Evolutionary conservation across 1,284 basidiomycete species (phyloP).

Genomic region (Macrocystidia cucumis): DNA sequence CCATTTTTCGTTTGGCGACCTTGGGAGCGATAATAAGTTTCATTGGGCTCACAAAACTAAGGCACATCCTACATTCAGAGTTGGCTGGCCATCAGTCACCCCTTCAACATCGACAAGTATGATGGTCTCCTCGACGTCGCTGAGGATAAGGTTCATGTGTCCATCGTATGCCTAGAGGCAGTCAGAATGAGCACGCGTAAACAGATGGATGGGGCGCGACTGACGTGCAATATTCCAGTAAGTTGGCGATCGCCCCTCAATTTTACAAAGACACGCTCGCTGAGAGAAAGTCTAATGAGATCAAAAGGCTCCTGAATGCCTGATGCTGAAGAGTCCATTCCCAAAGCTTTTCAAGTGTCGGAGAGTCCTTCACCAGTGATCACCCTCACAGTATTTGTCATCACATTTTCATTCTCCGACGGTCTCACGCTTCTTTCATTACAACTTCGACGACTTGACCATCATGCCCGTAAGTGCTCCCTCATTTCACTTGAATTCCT

Average conservation of each 20-base stretch:
- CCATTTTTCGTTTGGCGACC: conserved; percentile 92
- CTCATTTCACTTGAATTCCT: conserved; percentile 6
- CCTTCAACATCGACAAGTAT: conserved; percentile 82
- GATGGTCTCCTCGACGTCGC: conserved; percentile 95
- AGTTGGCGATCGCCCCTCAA: conserved; percentile 92
- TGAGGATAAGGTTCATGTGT: conserved; percentile 98
- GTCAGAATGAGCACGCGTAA: conserved; percentile 5
- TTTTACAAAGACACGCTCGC: conserved; percentile 96
- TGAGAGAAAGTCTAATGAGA: conserved; percentile 91
- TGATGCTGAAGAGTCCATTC: conserved; percentile 71
- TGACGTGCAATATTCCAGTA: conserved; percentile 87
- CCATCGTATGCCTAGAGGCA: conserved; percentile 88
- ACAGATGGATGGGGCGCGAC: conserved; percentile 25
- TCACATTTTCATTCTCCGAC: conserved; percentile 8
- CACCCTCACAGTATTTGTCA: too few relatives aligned
- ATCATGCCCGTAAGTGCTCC: conserved; percentile 44
- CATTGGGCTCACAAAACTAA: too few relatives aligned
- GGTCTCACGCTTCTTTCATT: conserved; percentile 8
- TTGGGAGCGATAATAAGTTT: too few relatives aligned
- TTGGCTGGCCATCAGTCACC: conserved; percentile 37
- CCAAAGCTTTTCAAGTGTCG: too few relatives aligned
- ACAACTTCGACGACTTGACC: conserved; percentile 9
- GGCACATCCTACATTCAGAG: conserved; percentile 51
- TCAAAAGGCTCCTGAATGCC: conserved; percentile 97
- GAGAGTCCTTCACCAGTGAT: too few relatives aligned